Conservation (phyloP, 139 green algal species). For the Chlamydomonas sphaeroides region DNA sequence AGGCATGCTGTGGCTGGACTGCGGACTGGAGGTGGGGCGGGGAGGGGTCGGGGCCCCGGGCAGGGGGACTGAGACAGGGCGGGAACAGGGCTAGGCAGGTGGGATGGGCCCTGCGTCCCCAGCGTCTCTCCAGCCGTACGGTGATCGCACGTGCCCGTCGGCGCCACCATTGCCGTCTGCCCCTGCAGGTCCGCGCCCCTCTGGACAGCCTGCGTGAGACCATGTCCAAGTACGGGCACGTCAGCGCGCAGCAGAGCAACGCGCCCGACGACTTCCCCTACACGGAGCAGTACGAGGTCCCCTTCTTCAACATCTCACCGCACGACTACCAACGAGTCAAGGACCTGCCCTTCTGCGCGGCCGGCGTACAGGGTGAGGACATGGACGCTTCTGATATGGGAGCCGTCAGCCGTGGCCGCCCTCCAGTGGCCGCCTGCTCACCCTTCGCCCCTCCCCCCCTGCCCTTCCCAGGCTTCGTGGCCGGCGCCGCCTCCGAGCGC, state of each 20-base stretch:
- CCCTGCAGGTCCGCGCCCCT: conserved; percentile 7
- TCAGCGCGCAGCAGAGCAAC: conserved; percentile 14
- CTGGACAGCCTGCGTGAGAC: conserved; percentile 2
- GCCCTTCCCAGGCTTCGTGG: neutral
- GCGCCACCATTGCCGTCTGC: too few species aligned
- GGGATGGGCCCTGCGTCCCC: too few species aligned
- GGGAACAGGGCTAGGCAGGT: neutral
- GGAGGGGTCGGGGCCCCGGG: neutral
- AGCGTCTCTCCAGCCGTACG: neutral
- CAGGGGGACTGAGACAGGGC: too few species aligned
- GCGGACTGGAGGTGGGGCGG: conserved; percentile 46
- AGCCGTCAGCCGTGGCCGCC: too few species aligned
- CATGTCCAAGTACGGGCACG: neutral
- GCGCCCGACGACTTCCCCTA: neutral
- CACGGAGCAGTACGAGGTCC: conserved; percentile 9
- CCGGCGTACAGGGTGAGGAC: conserved; percentile 20
- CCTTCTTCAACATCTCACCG: neutral
- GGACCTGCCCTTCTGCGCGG: conserved; percentile 30
- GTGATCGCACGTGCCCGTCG: too few species aligned
- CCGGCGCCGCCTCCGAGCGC: conserved; percentile 29
- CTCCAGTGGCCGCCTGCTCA: too few species aligned
- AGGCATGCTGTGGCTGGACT: conserved; percentile 56
- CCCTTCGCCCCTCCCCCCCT: neutral
- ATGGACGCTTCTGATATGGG: neutral
- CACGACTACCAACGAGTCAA: conserved; percentile 10